Evolutionary conservation across 306 rosid species (phyloP), one percentile per base, ranked within the genome.

Genomic region (Leucaena leucocephala): DNA sequence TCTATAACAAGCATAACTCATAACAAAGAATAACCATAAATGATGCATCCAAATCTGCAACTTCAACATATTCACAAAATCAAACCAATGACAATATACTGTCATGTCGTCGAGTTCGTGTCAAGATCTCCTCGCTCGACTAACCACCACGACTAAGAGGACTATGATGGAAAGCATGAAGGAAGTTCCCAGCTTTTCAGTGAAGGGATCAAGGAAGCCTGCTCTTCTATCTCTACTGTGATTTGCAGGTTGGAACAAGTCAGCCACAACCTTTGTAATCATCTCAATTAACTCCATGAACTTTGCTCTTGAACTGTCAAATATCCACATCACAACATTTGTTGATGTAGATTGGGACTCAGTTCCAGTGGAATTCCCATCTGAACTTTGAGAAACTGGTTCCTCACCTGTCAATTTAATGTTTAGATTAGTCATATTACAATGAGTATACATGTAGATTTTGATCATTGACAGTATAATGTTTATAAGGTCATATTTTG

Each of bases 141-240:
- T 61, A 61, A 92, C 86, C 82, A 89, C 86, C 87, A 92, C 97
- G 22, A 92, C 76, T 77, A 92, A 74, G 77, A 92, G 68, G 52
- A 94, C 94, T 86, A 91, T 78, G 76, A 94, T 82, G 58, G 94
- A 82, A 72, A 94, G 90, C 83, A 89, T 77, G 86, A 94, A 87
- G 2, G 93, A 86, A 33, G 80, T 75, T 82, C 84, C 85, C 59
- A 94, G 83, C 85, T 52, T 94, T 46, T 88, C 90, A 72, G 78
- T 73, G 58, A 88, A 88, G 65, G 71, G 73, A 83, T 83, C 82
- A 9, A 58, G 22, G 33, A 48, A 76, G 36, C 35, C 76, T 59
- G 44, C 61, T 78, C 38, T 82, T 27, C 6, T 36, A 33, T 14
- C 14, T 4, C 36, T 78, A 70, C 70, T 52, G 19, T 73, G 77